Conservation (phyloP, 441 rosid species). For the Pelargonium australe region DNA sequence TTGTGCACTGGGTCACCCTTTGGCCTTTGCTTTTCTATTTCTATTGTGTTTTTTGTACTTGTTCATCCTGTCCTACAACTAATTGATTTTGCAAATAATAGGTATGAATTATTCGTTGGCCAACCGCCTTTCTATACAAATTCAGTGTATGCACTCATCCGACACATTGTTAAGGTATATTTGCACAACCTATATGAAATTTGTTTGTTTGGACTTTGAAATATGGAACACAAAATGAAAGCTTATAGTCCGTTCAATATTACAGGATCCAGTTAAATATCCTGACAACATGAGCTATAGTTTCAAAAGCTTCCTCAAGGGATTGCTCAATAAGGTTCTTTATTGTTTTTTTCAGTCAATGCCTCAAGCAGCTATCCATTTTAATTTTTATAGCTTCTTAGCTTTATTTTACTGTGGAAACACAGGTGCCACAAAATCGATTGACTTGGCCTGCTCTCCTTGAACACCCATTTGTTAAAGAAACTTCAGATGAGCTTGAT, state of each 20-base stretch:
- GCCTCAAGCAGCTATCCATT: slow-evolving; percentile 9
- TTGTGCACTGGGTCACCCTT: neutral
- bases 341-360: slow-evolving; percentile 8
- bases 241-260: slow-evolving; percentile 32
- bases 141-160: slow-evolving; percentile 94
- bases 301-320: slow-evolving; percentile 87
- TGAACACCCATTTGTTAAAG: slow-evolving; percentile 90
- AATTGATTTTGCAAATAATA: slow-evolving; percentile 29
- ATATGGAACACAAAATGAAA: slow-evolving; percentile 19
- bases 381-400: slow-evolving; percentile 14
- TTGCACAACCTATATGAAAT: slow-evolving; percentile 7
- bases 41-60: neutral
- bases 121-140: slow-evolving; percentile 97
- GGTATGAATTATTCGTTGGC: slow-evolving; percentile 96
- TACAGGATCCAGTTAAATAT: slow-evolving; percentile 93
- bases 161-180: slow-evolving; percentile 89
- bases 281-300: slow-evolving; percentile 84
- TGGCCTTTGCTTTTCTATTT: neutral
- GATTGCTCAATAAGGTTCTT: slow-evolving; percentile 86
- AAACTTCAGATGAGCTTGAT: slow-evolving; percentile 56
- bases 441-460: slow-evolving; percentile 94
- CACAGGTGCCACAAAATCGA: slow-evolving; percentile 83
- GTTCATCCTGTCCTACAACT: slow-evolving; percentile 15
- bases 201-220: slow-evolving; percentile 14
- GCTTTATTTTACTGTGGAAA: slow-evolving; percentile 21